A percentile compares a stretch with the other conserved stretches of the same genome.
These are phyloP conservation scores for Boletus pseudopeckii DNA, from an alignment of 768 basidiomycete species.

Conservation along the genomic window DNA sequence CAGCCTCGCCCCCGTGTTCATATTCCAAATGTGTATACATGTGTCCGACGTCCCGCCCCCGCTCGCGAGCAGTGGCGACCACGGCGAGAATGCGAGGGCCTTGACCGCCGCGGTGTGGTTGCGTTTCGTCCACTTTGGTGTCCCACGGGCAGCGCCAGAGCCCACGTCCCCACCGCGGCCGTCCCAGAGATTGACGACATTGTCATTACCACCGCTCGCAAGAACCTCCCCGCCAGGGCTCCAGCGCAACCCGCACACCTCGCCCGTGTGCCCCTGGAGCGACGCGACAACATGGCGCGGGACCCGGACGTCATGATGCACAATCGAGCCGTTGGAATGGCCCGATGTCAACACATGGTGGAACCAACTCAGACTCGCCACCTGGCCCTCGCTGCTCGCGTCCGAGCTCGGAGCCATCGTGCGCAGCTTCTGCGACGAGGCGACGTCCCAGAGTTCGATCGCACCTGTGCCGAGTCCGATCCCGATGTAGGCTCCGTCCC, in stretches of 20 bases:
- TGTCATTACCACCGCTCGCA: constrained; percentile 96
- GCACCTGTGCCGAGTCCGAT: constrained; percentile 78
- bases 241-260: constrained; percentile 93
- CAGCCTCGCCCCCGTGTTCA: constrained; percentile 85
- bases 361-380: constrained; percentile 86
- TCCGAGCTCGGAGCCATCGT: constrained; percentile 66
- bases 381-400: constrained; percentile 46
- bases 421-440: constrained; percentile 71
- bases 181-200: constrained; percentile 98
- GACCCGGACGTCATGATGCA: constrained; percentile 93
- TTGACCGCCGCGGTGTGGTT: constrained; percentile 90
- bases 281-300: constrained; percentile 88
- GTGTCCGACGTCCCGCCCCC: constrained; percentile 96
- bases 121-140: constrained; percentile 85
- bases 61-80: constrained; percentile 86
- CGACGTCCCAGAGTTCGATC: constrained; percentile 94
- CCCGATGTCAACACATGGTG: constrained; percentile 83
- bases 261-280: constrained; percentile 83
- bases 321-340: constrained; percentile 91
- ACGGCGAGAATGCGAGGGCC: constrained; percentile 95
- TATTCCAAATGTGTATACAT: constrained; percentile 87
- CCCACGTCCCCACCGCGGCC: constrained; percentile 61
- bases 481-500: constrained; percentile 77
- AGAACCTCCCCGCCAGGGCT: constrained; percentile 82
- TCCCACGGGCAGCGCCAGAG: constrained; percentile 44